Percentiles rank a stretch among this genome's conserved stretches.
These are phyloP conservation scores for Thraustochytrium aureum DNA, from an alignment of 352 stramenopile genomes.

Conservation along the genomic window DNA sequence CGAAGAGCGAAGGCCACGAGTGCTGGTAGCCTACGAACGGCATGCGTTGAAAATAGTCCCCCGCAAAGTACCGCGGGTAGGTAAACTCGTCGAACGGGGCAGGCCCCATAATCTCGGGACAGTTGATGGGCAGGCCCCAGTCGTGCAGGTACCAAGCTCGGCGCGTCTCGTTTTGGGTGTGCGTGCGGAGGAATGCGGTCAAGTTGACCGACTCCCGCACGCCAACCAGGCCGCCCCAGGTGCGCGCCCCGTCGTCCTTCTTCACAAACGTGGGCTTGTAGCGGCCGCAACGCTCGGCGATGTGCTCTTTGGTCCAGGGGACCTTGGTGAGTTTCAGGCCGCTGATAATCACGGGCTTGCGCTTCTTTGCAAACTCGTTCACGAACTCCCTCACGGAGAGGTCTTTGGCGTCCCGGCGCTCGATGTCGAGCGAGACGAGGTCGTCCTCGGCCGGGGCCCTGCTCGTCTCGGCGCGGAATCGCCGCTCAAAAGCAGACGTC, in stretches of 20 bases:
- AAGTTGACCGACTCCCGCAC: slow-evolving; percentile 1
- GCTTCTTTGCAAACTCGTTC: slow-evolving; percentile 43
- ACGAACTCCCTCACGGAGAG: slow-evolving; percentile 25
- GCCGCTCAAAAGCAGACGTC: background rate
- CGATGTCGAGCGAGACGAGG: slow-evolving; percentile 13
- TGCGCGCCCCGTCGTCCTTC: background rate
- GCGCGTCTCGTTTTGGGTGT: slow-evolving; percentile 12
- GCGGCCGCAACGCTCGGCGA: slow-evolving; percentile 25
- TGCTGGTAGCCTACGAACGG: slow-evolving; percentile 58
- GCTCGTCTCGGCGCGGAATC: background rate
- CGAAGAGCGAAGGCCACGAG: slow-evolving; percentile 59
- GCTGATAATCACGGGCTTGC: slow-evolving; percentile 35
- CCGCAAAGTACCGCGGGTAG: slow-evolving; percentile 59
- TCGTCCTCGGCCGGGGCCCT: background rate
- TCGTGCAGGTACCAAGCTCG: slow-evolving; percentile 44
- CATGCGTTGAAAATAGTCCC: slow-evolving; percentile 59
- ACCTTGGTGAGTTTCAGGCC: background rate
- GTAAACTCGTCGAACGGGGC: slow-evolving; percentile 47
- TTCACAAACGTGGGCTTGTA: slow-evolving; percentile 18
- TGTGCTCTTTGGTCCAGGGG: slow-evolving; percentile 26
- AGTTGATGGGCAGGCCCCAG: slow-evolving; percentile 24
- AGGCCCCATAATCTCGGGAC: slow-evolving; percentile 39
- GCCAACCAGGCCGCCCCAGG: slow-evolving; percentile 30
- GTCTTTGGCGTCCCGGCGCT: slow-evolving; percentile 12
- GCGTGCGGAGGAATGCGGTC: slow-evolving; percentile 12